phyloP scores from a whole-genome alignment of 148 eudicot species.

The Polygonum aviculare region DNA sequence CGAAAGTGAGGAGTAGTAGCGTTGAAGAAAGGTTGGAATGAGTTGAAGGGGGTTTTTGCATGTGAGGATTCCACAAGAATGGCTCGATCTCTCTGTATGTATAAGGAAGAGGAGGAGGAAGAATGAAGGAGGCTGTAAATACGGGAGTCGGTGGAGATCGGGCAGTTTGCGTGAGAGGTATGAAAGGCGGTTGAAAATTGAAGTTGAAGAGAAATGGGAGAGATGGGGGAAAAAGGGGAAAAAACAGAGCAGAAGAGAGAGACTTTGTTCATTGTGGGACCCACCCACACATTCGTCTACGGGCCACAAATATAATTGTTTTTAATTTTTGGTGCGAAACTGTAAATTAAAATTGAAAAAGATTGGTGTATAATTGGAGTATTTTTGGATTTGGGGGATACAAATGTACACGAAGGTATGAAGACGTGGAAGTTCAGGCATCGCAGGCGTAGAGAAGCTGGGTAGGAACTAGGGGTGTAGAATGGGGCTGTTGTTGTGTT shows the following conservation, averaged over 20 bases:
- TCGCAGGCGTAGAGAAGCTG: neutral
- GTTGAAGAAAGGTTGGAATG: neutral
- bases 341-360: no score
- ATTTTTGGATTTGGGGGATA: neutral
- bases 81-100: neutral
- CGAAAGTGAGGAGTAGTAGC: neutral
- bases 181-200: constrained; percentile 11
- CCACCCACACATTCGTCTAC: neutral
- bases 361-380: neutral
- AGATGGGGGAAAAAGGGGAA: neutral
- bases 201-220: neutral
- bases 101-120: neutral
- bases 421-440: neutral
- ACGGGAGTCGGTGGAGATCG: constrained; percentile 10
- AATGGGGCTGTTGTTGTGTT: neutral
- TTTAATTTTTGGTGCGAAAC: neutral
- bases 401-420: neutral
- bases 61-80: constrained; percentile 6
- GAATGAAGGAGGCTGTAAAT: neutral
- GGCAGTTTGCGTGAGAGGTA: neutral
- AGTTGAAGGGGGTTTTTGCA: neutral
- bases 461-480: neutral
- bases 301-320: neutral
- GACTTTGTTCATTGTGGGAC: neutral
- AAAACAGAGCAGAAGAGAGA: neutral